A percentile compares a stretch with the other conserved stretches of the same genome.
These are phyloP conservation scores for Kuraishia hungarica DNA, from an alignment of 805 yeast genomes.

Conservation along the genomic window DNA sequence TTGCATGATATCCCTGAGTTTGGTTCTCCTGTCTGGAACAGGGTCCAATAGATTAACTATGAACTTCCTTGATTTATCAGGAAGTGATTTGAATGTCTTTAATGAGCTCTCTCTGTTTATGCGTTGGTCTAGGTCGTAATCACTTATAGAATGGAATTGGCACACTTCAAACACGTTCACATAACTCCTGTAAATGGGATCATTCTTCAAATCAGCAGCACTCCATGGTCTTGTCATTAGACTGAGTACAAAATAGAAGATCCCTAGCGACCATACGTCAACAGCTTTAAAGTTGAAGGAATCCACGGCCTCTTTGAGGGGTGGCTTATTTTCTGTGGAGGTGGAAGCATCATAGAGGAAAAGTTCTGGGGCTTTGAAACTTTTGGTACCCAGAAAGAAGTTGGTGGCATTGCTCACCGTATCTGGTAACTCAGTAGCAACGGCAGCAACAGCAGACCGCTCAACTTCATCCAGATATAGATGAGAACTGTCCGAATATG, in stretches of 20 bases:
- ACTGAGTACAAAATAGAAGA: conserved; percentile 35
- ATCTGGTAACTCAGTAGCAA: background rate
- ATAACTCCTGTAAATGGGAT: conserved; percentile 10
- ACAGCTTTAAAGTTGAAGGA: conserved; percentile 23
- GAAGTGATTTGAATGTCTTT: conserved; percentile 1
- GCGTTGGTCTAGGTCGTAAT: conserved; percentile 6
- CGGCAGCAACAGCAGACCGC: background rate
- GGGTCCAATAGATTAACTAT: conserved; percentile 23
- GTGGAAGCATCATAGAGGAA: conserved; percentile 13
- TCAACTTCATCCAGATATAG: background rate
- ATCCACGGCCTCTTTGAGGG: background rate
- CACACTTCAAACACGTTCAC: conserved; percentile 2
- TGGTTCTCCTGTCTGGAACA: conserved; percentile 12
- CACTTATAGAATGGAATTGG: background rate
- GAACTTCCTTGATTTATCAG: conserved; percentile 1
- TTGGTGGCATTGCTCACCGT: conserved; percentile 10
- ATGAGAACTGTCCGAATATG: background rate
- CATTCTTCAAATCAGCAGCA: conserved; percentile 23
- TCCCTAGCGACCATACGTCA: conserved; percentile 47
- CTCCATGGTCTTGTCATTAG: conserved; percentile 42
- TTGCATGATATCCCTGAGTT: conserved; percentile 11
- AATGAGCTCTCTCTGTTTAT: background rate
- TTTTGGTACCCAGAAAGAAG: conserved; percentile 37
- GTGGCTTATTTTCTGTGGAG: conserved; percentile 10
- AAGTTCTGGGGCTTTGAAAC: conserved; percentile 49